Conservation (phyloP, 2,329 filamentous ascomycete genomes). For the Paramyrothecium sp. region DNA sequence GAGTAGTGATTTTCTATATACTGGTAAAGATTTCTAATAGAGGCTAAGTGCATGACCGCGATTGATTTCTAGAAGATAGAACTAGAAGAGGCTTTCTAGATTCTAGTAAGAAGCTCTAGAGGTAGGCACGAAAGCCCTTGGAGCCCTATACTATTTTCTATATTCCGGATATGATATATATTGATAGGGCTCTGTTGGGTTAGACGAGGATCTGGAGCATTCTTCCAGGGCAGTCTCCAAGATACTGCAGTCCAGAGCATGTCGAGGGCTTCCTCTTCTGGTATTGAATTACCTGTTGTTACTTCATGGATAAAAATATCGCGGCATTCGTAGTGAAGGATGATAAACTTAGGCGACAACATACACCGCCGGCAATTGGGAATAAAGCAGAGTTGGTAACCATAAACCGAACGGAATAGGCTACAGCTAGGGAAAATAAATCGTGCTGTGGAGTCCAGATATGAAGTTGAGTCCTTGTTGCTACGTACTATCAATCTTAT, state of each 20-base stretch:
- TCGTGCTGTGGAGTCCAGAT: neutral
- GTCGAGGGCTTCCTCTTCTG: neutral
- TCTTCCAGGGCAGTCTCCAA: neutral
- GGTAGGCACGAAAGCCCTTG: neutral
- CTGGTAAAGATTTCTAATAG: neutral
- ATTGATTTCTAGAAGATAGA: neutral
- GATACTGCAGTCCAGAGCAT: neutral
- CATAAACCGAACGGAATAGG: neutral
- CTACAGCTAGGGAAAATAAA: neutral
- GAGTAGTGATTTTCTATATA: neutral
- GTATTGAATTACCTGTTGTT: neutral
- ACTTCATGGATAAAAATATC: neutral
- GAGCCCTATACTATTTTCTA: neutral
- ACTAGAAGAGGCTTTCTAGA: neutral
- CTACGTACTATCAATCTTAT: neutral
- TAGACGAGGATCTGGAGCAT: neutral
- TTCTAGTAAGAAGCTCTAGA: neutral
- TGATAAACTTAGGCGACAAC: neutral
- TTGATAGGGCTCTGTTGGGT: neutral
- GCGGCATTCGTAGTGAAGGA: neutral
- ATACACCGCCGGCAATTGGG: neutral
- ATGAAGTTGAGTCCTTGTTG: neutral
- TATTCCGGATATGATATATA: neutral
- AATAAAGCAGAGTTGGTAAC: neutral
- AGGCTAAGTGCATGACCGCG: neutral